These are phyloP conservation scores for Dissophora globulifera DNA, from an alignment of 192 early-diverging fungal genomes.

Conservation along the genomic window DNA sequence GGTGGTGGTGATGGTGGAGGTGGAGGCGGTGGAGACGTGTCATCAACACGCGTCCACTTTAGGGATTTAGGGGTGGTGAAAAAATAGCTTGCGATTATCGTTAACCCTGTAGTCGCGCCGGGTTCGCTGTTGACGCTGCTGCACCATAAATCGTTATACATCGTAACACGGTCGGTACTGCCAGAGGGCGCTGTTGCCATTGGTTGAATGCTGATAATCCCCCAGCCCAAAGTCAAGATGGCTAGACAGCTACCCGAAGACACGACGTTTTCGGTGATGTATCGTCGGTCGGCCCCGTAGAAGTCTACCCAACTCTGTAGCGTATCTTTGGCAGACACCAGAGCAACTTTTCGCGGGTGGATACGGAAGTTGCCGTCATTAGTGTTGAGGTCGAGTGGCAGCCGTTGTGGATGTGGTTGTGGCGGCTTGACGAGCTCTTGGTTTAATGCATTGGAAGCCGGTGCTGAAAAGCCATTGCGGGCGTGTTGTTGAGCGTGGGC, in stretches of 20 bases:
- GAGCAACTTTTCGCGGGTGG: too few relatives aligned
- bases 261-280: conserved; percentile 2
- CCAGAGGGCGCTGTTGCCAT: neutral
- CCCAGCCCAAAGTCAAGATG: conserved; percentile 1
- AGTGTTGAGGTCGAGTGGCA: too few relatives aligned
- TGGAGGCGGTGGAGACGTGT: neutral
- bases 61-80: conserved; percentile 5
- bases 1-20: neutral
- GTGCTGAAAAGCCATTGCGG: too few relatives aligned
- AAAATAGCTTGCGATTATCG: conserved; percentile 9
- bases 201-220: conserved; percentile 16
- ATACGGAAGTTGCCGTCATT: too few relatives aligned
- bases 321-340: too few relatives aligned
- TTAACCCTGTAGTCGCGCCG: neutral
- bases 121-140: neutral
- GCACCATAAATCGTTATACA: conserved; percentile 11
- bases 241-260: neutral
- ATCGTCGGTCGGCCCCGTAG: neutral
- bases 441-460: too few relatives aligned
- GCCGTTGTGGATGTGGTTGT: too few relatives aligned
- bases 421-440: too few relatives aligned
- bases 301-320: conserved; percentile 48
- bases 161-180: neutral
- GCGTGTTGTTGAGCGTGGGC: too few relatives aligned
- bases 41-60: neutral